A percentile compares a stretch with the other conserved stretches of the same genome.
These are phyloP conservation scores for Candida bentonensis DNA, from an alignment of 805 yeast species.

Conservation along the genomic window DNA sequence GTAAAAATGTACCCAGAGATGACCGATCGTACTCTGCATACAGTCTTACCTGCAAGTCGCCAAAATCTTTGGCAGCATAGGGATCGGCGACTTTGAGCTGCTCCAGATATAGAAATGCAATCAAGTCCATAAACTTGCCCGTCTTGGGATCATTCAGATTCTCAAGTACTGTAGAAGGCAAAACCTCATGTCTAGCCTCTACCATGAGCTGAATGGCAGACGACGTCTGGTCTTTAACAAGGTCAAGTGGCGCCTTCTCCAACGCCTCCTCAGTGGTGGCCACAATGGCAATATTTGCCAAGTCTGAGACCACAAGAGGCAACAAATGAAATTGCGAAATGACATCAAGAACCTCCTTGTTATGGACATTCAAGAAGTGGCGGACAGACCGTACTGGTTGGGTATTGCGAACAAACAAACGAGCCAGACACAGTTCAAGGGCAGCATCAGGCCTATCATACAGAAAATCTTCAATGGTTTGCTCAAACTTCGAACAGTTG, in stretches of 20 bases:
- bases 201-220: constrained; percentile 43
- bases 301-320: constrained; percentile 27
- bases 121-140: constrained; percentile 20
- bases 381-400: constrained; percentile 42
- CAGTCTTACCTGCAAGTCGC: constrained; percentile 51
- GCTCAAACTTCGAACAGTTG: not conserved
- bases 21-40: constrained; percentile 48
- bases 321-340: constrained; percentile 42
- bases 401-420: constrained; percentile 35
- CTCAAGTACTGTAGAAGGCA: constrained; percentile 37
- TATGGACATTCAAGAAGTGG: constrained; percentile 39
- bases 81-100: constrained; percentile 43
- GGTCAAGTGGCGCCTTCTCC: constrained; percentile 26
- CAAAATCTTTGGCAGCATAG: constrained; percentile 38
- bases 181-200: constrained; percentile 49
- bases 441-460: not conserved
- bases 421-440: constrained; percentile 32
- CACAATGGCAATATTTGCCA: constrained; percentile 8
- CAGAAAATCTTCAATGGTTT: not conserved
- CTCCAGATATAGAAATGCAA: constrained; percentile 55
- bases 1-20: constrained; percentile 46
- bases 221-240: constrained; percentile 26
- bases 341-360: constrained; percentile 33
- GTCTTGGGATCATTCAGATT: constrained; percentile 21
- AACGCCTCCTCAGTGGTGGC: constrained; percentile 26